Evolutionary conservation across 306 rosid genomes (phyloP), one percentile per base, ranked within the genome.

Genomic region (Arachis stenosperma): DNA sequence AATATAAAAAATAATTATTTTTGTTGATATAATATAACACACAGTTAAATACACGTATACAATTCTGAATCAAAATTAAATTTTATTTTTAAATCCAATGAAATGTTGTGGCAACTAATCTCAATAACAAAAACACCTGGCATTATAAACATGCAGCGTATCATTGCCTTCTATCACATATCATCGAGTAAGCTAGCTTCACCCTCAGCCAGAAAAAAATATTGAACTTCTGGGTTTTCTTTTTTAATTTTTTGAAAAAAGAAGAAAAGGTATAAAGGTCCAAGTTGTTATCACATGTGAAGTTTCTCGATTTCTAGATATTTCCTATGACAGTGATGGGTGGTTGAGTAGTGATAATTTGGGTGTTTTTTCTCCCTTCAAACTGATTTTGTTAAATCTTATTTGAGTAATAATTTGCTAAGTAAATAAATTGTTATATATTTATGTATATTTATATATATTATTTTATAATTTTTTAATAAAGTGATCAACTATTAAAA

Each of bases 291-390:
- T 51, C 37, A 12, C 4, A 1, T n/a, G 13, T 36, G 75, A 76
- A 60, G 50, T 30, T 60, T 76, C 81, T 40, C 64, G 75, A 76
- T 9, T 43, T 27, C 44, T 47, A 36, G 41, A 71, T 73, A 50
- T 47, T 50, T 33, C 50, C 27, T 37, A 6, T 37, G 61, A 14
- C 52, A n/a, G 37, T 33, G 37, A 33, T 11, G 2, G 22, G 27
- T 37, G 10, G n/a, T 39, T 61, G 69, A 52, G 9, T 52, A 52
- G 15, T 52, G 15, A 2, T 48, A 10, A 47, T 37, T 72, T 72
- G 13, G 11, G 40, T 22, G n/a, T 9, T 11, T 10, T 30, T 33
- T 59, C n/a, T 46, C 7, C 12, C 13, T 7, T 51, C 43, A 33
- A 67, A 30, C 6, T 12, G 44, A 15, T 8, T 14, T 68, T 9